These are phyloP conservation scores for Boletus rex-veris DNA, from an alignment of 768 basidiomycete species.

Conservation along the genomic window DNA sequence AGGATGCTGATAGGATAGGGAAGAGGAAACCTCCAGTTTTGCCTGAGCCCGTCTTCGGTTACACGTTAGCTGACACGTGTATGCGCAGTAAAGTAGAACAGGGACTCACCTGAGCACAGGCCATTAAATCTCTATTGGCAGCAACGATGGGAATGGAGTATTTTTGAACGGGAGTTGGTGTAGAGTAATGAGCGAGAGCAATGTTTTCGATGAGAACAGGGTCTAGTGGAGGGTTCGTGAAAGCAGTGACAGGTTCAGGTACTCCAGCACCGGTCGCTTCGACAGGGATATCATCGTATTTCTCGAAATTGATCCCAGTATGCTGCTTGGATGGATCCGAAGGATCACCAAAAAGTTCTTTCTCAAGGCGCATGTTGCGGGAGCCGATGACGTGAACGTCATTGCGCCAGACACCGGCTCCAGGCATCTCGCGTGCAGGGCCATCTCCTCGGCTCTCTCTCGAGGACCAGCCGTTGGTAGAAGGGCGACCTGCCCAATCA, in stretches of 20 bases:
- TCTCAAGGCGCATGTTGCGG: slow-evolving; percentile 86
- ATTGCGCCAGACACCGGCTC: slow-evolving; percentile 78
- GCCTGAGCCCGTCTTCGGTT: slow-evolving; percentile 89
- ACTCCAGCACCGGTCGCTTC: slow-evolving; percentile 96
- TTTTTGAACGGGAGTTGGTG: slow-evolving; percentile 98
- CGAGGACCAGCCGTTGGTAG: slow-evolving; percentile 38
- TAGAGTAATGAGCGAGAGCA: slow-evolving; percentile 84
- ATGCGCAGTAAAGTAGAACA: slow-evolving; percentile 1
- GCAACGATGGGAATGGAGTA: slow-evolving; percentile 99
- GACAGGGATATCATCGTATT: slow-evolving; percentile 99
- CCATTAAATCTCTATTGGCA: slow-evolving; percentile 85
- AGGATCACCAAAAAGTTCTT: slow-evolving; percentile 91
- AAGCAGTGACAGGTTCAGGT: slow-evolving; percentile 88
- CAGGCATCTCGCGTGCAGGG: slow-evolving; percentile 48
- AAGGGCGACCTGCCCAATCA: slow-evolving; percentile 43
- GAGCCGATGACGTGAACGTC: slow-evolving; percentile 82
- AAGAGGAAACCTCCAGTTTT: slow-evolving; percentile 99
- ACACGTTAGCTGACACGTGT: slow-evolving; percentile 19
- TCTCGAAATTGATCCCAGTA: slow-evolving; percentile 99
- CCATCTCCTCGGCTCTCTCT: slow-evolving; percentile 32
- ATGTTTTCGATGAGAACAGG: slow-evolving; percentile 96
- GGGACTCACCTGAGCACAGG: slow-evolving; percentile 77
- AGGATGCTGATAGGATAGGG: slow-evolving; percentile 95
- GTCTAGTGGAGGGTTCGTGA: slow-evolving; percentile 88
- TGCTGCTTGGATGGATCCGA: slow-evolving; percentile 84